Conservation (phyloP, 257 asterid species). For the Scutellaria baicalensis region DNA sequence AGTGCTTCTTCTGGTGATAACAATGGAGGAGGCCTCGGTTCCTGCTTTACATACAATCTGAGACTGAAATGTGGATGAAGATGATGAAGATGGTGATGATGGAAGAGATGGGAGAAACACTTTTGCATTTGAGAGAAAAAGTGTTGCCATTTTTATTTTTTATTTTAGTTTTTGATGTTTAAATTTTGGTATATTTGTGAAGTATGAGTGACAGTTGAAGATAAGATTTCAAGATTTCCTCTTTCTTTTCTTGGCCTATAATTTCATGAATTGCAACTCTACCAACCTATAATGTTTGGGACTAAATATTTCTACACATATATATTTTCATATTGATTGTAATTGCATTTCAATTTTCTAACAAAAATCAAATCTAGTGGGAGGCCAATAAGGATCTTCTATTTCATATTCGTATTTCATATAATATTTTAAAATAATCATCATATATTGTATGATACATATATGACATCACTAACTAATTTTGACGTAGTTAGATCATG, state of each 20-base stretch:
- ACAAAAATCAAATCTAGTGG: no score
- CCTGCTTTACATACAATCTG: slow-evolving; percentile 41
- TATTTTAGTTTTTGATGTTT: not conserved
- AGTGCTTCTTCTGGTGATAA: slow-evolving; percentile 39
- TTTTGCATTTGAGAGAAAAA: slow-evolving; percentile 55
- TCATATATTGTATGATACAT: no score
- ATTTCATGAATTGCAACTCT: not conserved
- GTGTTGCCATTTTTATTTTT: slow-evolving; percentile 48
- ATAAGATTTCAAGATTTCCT: slow-evolving; percentile 65
- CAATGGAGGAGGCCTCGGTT: slow-evolving; percentile 17
- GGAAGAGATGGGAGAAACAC: slow-evolving; percentile 28
- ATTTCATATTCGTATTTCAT: no score
- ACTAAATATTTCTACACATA: no score
- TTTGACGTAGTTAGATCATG: no score
- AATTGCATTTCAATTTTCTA: no score
- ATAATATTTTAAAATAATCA: no score
- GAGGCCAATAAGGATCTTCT: no score
- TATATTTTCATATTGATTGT: no score
- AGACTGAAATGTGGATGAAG: slow-evolving; percentile 13
- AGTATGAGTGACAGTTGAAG: slow-evolving; percentile 41
- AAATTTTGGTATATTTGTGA: slow-evolving; percentile 11
- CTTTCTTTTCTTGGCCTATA: slow-evolving; percentile 17
- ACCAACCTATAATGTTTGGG: no score
- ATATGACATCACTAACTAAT: no score
- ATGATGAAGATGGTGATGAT: slow-evolving; percentile 19